Evolutionary conservation across 208 protist species (phyloP).

Genomic region (Trypanosoma mega): DNA sequence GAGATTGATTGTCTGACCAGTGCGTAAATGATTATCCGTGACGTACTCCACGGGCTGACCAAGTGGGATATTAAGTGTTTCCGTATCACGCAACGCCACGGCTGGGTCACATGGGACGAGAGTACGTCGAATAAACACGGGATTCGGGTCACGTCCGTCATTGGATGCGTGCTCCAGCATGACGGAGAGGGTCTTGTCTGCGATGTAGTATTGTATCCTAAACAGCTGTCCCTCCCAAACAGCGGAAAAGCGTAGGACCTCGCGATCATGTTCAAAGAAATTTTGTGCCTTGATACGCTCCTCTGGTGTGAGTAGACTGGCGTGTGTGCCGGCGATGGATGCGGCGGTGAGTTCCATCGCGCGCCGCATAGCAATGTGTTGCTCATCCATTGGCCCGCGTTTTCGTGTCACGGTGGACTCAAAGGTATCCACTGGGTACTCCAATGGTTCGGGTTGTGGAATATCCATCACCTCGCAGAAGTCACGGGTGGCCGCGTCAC

Average conservation of each 20-base stretch:
- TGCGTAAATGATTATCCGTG: slow-evolving; percentile 74
- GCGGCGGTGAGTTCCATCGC: slow-evolving; percentile 80
- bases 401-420: slow-evolving; percentile 34
- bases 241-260: slow-evolving; percentile 95
- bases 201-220: slow-evolving; percentile 95
- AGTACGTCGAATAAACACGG: slow-evolving; percentile 88
- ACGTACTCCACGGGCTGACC: slow-evolving; percentile 44
- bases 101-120: slow-evolving; percentile 77
- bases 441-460: slow-evolving; percentile 59
- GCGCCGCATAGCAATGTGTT: slow-evolving; percentile 80
- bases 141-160: slow-evolving; percentile 93
- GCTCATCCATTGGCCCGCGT: slow-evolving; percentile 42
- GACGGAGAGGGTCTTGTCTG: slow-evolving; percentile 94
- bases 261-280: slow-evolving; percentile 94
- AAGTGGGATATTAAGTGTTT: slow-evolving; percentile 71
- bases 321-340: slow-evolving; percentile 58
- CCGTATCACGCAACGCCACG: slow-evolving; percentile 34
- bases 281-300: slow-evolving; percentile 71
- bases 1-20: slow-evolving; percentile 80
- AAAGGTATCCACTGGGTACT: slow-evolving; percentile 84
- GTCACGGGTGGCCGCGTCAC: slow-evolving; percentile 92
- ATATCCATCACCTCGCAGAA: slow-evolving; percentile 88
- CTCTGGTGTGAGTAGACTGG: slow-evolving; percentile 73
- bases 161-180: slow-evolving; percentile 90
- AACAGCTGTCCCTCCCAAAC: slow-evolving; percentile 93